phyloP scores from a whole-genome alignment of 345 rosid genomes.

The Ceriops tagal region DNA sequence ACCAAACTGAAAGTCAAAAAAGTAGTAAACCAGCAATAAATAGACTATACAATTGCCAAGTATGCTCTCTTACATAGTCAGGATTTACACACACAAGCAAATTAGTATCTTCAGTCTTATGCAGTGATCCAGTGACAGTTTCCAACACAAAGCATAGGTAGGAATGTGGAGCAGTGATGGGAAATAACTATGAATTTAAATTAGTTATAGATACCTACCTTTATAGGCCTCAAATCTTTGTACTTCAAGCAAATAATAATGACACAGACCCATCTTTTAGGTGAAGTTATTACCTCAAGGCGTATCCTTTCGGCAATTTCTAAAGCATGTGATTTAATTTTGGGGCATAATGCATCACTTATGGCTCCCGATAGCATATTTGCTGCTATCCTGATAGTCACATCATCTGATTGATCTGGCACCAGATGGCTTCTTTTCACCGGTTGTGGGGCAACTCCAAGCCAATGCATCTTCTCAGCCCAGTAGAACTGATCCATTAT shows the following conservation, averaged over 20 bases:
- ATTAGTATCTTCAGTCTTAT: too few species aligned
- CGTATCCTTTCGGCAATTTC: slow-evolving; percentile 54
- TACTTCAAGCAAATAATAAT: neutral
- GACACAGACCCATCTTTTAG: neutral
- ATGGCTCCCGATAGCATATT: slow-evolving; percentile 50
- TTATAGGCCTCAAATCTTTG: too few species aligned
- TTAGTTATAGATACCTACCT: too few species aligned
- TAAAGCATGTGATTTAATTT: slow-evolving; percentile 45
- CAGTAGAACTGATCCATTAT: slow-evolving; percentile 90
- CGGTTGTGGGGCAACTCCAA: slow-evolving; percentile 83
- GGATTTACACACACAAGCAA: too few species aligned
- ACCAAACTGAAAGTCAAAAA: too few species aligned
- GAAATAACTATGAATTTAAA: too few species aligned
- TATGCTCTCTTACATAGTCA: too few species aligned
- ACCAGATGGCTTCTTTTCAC: slow-evolving; percentile 52
- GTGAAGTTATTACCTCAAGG: slow-evolving; percentile 48
- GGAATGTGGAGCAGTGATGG: too few species aligned
- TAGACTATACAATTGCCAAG: too few species aligned
- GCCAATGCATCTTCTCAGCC: slow-evolving; percentile 93
- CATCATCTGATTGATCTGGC: slow-evolving; percentile 40
- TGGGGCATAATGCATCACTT: slow-evolving; percentile 47
- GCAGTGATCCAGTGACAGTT: too few species aligned
- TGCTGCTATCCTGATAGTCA: slow-evolving; percentile 43
- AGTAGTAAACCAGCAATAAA: too few species aligned
- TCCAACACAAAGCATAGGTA: too few species aligned